These are phyloP conservation scores for Penicillium sp. DNA, from an alignment of 2,329 filamentous ascomycete genomes.

Conservation along the genomic window DNA sequence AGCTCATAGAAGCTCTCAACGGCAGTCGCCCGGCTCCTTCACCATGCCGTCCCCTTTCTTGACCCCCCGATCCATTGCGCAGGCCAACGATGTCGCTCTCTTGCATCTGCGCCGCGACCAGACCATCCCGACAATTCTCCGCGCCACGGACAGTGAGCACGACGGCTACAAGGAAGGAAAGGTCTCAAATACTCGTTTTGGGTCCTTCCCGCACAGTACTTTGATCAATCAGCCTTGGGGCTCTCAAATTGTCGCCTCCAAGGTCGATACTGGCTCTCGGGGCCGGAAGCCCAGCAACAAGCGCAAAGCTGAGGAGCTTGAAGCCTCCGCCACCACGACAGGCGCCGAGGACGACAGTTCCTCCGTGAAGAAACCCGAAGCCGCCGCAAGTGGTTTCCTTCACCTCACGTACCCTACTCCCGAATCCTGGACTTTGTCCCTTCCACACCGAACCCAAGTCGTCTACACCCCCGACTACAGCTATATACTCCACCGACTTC, in stretches of 20 bases:
- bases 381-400: slow-evolving; percentile 55
- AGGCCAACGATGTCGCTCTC: slow-evolving; percentile 74
- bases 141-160: slow-evolving; percentile 65
- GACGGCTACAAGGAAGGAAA: slow-evolving; percentile 77
- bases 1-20: neutral
- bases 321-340: slow-evolving; percentile 38
- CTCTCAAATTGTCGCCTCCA: slow-evolving; percentile 85
- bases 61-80: slow-evolving; percentile 67
- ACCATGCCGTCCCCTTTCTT: slow-evolving; percentile 75
- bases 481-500: slow-evolving; percentile 57
- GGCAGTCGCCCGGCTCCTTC: neutral
- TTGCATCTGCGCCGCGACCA: slow-evolving; percentile 88
- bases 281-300: slow-evolving; percentile 65
- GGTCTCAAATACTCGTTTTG: slow-evolving; percentile 90
- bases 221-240: slow-evolving; percentile 84
- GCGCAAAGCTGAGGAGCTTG: slow-evolving; percentile 54
- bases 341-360: slow-evolving; percentile 34
- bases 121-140: slow-evolving; percentile 75
- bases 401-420: slow-evolving; percentile 58
- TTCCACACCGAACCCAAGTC: slow-evolving; percentile 59
- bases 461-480: slow-evolving; percentile 62
- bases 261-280: slow-evolving; percentile 89
- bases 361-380: slow-evolving; percentile 40
- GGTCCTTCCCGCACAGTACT: slow-evolving; percentile 83
- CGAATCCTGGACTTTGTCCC: slow-evolving; percentile 57